Evolutionary conservation across 495 filamentous ascomycete genomes (phyloP), one percentile per base, ranked within the genome.

Genomic region (Chlorociboria aeruginascens): DNA sequence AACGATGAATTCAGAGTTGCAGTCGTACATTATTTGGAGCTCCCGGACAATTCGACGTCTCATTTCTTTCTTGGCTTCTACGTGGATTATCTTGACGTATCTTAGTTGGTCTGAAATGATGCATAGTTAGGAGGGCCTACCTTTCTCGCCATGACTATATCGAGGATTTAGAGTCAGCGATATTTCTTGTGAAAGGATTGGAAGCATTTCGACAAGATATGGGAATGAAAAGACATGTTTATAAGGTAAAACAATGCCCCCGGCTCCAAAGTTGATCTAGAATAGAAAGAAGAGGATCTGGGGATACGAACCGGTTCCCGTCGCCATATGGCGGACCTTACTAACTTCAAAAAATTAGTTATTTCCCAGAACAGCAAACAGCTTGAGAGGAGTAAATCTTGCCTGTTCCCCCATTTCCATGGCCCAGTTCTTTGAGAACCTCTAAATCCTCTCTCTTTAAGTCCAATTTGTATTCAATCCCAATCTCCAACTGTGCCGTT

Each of bases 21-120:
- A 97, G 51, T 95, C 89, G 62, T 95, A 88, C 78, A 96, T 96
- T 55, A 98, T 95, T 59, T 95, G 86, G 17, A 98, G 76, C 62
- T 98, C 92, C 51, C 90, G 79, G 49, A 98, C 81, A 54, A 98
- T 98, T 57, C 90, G 85, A 69, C 89, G 95, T 49, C 93, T 80
- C 58, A 96, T 84, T 52, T 95, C 88, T 58, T 87, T 88, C 69
- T 96, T 96, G 17, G 89, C 92, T 61, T 98, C 92, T 60, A 98
- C 89, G 49, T 95, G 93, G 47, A 98, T 98, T 46, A 98, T 84
- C 90, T 96, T 59, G 30, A n/a, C 45, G 32, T 25, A 25, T 25
- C 20, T 25, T 25, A 4, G 4, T 25, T 25, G 4, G 20, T 25
- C 4, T 25, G 20, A 25, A 25, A 25, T 25, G 20, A 25, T 25